Percentiles rank a stretch among this genome's conserved stretches.
phyloP scores from a whole-genome alignment of 768 basidiomycete species.

The Amanita inopinata region DNA sequence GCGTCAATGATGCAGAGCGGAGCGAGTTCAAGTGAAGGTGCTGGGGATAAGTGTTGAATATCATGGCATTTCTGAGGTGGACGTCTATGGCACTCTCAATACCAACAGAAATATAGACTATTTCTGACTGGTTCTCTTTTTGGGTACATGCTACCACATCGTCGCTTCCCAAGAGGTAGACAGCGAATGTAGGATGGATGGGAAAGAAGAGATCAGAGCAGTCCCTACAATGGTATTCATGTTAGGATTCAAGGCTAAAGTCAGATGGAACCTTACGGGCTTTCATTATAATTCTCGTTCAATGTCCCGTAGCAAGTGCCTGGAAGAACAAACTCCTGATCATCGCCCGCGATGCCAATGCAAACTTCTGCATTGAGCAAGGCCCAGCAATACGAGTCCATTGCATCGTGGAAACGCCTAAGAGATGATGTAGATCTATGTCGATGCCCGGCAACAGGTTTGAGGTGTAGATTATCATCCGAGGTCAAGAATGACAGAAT shows the following conservation, averaged over 20 bases:
- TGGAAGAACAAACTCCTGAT: slow-evolving; percentile 47
- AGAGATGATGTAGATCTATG: slow-evolving; percentile 7
- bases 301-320: slow-evolving; percentile 45
- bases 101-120: slow-evolving; percentile 35
- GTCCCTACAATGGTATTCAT: slow-evolving; percentile 20
- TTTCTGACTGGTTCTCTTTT: too few species aligned
- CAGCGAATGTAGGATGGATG: slow-evolving; percentile 39
- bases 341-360: slow-evolving; percentile 42
- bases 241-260: background rate
- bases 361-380: slow-evolving; percentile 41
- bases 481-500: slow-evolving; percentile 23
- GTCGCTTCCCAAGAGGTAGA: slow-evolving; percentile 39
- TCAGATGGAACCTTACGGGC: slow-evolving; percentile 24
- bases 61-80: slow-evolving; percentile 50
- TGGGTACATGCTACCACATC: slow-evolving; percentile 13
- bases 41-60: slow-evolving; percentile 43
- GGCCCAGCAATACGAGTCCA: slow-evolving; percentile 39
- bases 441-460: background rate
- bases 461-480: background rate
- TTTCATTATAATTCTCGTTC: slow-evolving; percentile 36
- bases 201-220: slow-evolving; percentile 47
- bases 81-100: slow-evolving; percentile 44
- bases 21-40: slow-evolving; percentile 46
- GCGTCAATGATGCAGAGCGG: slow-evolving; percentile 37
- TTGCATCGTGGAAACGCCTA: slow-evolving; percentile 21